Evolutionary conservation across 2,329 filamentous ascomycete genomes (phyloP).

Genomic region (Phoma sp.): DNA sequence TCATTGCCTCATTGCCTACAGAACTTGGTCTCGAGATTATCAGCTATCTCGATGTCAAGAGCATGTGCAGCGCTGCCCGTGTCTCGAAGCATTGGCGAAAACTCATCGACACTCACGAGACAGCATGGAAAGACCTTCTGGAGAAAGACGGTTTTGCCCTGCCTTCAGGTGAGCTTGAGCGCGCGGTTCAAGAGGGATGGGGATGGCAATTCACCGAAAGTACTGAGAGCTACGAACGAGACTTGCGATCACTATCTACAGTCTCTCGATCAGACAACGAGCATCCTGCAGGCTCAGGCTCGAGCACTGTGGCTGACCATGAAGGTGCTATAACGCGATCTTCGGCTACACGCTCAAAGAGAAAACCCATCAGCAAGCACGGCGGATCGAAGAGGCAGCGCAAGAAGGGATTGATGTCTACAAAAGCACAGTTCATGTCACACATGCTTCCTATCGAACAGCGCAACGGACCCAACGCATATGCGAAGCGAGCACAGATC

Average conservation of each 20-base stretch:
- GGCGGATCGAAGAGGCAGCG: constrained; percentile 61
- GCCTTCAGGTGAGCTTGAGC: constrained; percentile 80
- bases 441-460: constrained; percentile 57
- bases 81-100: constrained; percentile 94
- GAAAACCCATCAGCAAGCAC: constrained; percentile 46
- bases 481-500: constrained; percentile 80
- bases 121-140: constrained; percentile 91
- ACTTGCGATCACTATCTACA: constrained; percentile 68
- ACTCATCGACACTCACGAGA: constrained; percentile 90
- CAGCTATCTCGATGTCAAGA: constrained; percentile 81
- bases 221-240: constrained; percentile 75
- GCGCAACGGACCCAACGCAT: constrained; percentile 83
- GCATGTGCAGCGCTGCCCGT: constrained; percentile 87
- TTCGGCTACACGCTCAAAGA: constrained; percentile 46
- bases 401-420: constrained; percentile 58
- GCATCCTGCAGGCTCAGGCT: constrained; percentile 19
- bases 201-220: constrained; percentile 92
- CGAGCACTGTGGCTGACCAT: constrained; percentile 27
- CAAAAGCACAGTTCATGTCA: constrained; percentile 49
- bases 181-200: constrained; percentile 90
- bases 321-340: constrained; percentile 40
- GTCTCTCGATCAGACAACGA: constrained; percentile 50
- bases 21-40: constrained; percentile 89
- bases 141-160: constrained; percentile 82
- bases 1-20: constrained; percentile 79